Percentiles rank a stretch among this genome's conserved stretches.
Conservation (phyloP, 768 basidiomycete genomes). For the Dictyophora rubrovolvata region DNA sequence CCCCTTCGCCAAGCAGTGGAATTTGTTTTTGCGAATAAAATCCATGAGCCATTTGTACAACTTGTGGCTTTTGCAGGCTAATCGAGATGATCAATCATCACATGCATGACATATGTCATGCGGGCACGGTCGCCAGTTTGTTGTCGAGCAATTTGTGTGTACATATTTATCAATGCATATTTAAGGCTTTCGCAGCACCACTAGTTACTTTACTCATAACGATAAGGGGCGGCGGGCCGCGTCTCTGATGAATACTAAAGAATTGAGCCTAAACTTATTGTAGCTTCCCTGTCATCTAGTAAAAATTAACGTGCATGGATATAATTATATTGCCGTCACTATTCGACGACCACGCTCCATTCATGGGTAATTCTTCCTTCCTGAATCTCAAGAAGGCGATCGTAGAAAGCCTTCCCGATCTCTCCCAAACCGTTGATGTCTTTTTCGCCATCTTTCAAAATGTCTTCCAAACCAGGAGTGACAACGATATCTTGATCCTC, state of each 20-base stretch:
- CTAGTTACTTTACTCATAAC: not conserved
- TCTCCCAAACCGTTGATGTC: slow-evolving; percentile 38
- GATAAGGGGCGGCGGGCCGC: too few relatives aligned
- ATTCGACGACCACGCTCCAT: slow-evolving; percentile 43
- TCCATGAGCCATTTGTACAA: too few relatives aligned
- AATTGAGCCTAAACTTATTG: not conserved
- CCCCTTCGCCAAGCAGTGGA: too few relatives aligned
- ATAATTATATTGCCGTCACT: not conserved
- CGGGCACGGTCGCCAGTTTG: not conserved
- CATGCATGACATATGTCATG: not conserved
- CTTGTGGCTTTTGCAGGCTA: too few relatives aligned
- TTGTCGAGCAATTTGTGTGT: not conserved
- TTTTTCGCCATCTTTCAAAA: slow-evolving; percentile 18
- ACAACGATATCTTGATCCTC: slow-evolving; percentile 46
- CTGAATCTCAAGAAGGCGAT: slow-evolving; percentile 68
- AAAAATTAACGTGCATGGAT: not conserved
- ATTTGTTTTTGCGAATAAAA: too few relatives aligned
- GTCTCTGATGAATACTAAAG: not conserved
- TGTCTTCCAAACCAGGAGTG: slow-evolving; percentile 23
- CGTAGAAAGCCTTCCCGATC: slow-evolving; percentile 61
- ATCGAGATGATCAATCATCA: too few relatives aligned
- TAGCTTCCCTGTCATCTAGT: not conserved
- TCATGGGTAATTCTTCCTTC: slow-evolving; percentile 52
- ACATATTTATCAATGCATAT: too few relatives aligned
- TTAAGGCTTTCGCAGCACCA: not conserved